Evolutionary conservation across 768 basidiomycete genomes (phyloP), one percentile per base, ranked within the genome.

Genomic region (Amanita rubescens): DNA sequence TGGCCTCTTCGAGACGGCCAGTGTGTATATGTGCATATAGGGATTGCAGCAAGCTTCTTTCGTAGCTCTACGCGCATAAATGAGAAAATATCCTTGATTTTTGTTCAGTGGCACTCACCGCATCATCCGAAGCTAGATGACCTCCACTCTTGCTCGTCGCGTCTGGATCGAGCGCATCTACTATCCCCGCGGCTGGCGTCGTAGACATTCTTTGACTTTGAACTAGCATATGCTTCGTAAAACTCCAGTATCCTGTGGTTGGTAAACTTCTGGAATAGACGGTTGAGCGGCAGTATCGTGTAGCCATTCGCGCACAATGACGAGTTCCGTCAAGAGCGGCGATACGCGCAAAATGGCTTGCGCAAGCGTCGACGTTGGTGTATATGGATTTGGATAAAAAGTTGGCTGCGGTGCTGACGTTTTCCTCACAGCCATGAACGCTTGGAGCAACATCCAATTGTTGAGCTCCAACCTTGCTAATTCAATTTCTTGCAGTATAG

Each of bases 241-340:
- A 90, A 54, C 81, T 82, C 81, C 85, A 87, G 68, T 93, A 94
- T 2, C 87, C 90, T 0, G 82, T 85, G 5, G 83, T 85, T 19
- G 85, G n/a, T n/a, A n/a, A n/a, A n/a, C 84, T 60, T 88, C 90
- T 1, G 85, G 84, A 39, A 76, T 73, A 27, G 72, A 67, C 0
- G 79, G 78, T n/a, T 73, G 54, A 0, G 82, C 78, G 0, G 88
- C 86, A 0, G 79, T 85, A 38, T 90, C 87, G 57, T 91, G 87
- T 1, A 92, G 74, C 91, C 91, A 94, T 65, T 92, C 89, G n/a
- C 87, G 81, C 7, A 92, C 83, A 41, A 87, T 82, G 43, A 89
- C 74, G 51, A 92, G 87, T 56, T 91, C 90, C 0, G 79, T 68
- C 33, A 92, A 80, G 2, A 85, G 73, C 0, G 80, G 81, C 0